These are phyloP conservation scores for Neoboletus brunneissimus DNA, from an alignment of 768 basidiomycete species.

Conservation along the genomic window DNA sequence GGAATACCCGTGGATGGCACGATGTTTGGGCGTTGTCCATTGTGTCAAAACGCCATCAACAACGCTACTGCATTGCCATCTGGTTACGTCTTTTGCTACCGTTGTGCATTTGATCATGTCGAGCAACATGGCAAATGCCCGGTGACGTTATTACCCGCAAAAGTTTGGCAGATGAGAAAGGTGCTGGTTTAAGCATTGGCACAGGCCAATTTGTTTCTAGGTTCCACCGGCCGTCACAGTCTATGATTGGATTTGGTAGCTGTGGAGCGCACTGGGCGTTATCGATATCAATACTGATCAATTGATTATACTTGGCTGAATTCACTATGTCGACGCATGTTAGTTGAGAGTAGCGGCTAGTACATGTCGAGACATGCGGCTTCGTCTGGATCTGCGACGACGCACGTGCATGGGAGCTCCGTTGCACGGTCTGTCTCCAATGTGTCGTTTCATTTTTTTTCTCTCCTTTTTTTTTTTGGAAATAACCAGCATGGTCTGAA, in stretches of 20 bases:
- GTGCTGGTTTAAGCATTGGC: constrained; percentile 63
- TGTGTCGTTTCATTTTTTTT: constrained; percentile 7
- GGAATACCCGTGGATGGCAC: constrained; percentile 61
- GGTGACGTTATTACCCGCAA: constrained; percentile 74
- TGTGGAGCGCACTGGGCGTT: constrained; percentile 2
- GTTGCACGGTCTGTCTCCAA: constrained; percentile 3
- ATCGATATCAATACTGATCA: constrained; percentile 5
- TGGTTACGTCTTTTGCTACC: constrained; percentile 94
- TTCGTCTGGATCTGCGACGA: background rate
- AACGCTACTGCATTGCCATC: constrained; percentile 91
- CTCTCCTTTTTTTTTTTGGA: constrained; percentile 12
- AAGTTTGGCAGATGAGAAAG: constrained; percentile 82
- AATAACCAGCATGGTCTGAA: constrained; percentile 30
- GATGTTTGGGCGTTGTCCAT: constrained; percentile 79
- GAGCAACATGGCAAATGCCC: constrained; percentile 79
- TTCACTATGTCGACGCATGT: background rate
- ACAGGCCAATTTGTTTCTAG: background rate
- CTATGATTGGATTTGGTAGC: constrained; percentile 6
- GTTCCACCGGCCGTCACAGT: constrained; percentile 2
- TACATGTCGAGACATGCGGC: background rate
- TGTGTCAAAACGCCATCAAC: constrained; percentile 68
- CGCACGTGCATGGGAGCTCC: constrained; percentile 22
- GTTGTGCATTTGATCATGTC: constrained; percentile 83
- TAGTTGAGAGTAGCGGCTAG: background rate
- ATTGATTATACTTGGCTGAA: background rate